These are phyloP conservation scores for Spathaspora girioi DNA, from an alignment of 805 yeast genomes.

Conservation along the genomic window DNA sequence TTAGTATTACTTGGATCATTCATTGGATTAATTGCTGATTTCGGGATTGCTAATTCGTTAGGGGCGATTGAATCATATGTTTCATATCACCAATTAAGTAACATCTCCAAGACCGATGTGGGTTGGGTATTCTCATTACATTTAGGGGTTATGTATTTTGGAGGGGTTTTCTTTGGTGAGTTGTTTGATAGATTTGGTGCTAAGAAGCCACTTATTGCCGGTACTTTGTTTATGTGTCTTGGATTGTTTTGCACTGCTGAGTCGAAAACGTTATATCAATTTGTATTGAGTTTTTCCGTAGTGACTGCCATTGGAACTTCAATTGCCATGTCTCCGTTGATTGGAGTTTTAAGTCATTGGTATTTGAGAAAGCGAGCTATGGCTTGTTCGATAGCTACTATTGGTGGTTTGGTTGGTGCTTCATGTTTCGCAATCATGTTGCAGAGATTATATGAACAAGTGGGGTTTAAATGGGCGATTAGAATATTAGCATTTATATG, in stretches of 20 bases:
- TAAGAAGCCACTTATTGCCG: conserved; percentile 15
- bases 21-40: conserved; percentile 23
- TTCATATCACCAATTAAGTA: conserved; percentile 15
- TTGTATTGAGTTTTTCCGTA: conserved; percentile 22
- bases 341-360: conserved; percentile 26
- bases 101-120: conserved; percentile 16
- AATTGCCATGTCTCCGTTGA: conserved; percentile 26
- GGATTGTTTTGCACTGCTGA: conserved; percentile 26
- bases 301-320: conserved; percentile 26
- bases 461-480: conserved; percentile 29
- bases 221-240: conserved; percentile 17
- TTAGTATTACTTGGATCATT: conserved; percentile 23
- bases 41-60: conserved; percentile 25
- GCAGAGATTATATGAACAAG: conserved; percentile 17
- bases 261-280: conserved; percentile 20
- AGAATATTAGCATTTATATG: conserved; percentile 21
- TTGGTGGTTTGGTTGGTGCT: conserved; percentile 29
- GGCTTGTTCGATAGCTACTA: conserved; percentile 25
- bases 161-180: conserved; percentile 27
- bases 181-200: conserved; percentile 25
- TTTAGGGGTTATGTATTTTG: conserved; percentile 28
- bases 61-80: conserved; percentile 29
- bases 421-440: conserved; percentile 24
- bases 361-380: conserved; percentile 21
- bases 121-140: conserved; percentile 30